Base-by-base conservation (phyloP, 352 stramenopile genomes). In the Thraustotheca clavata region DNA sequence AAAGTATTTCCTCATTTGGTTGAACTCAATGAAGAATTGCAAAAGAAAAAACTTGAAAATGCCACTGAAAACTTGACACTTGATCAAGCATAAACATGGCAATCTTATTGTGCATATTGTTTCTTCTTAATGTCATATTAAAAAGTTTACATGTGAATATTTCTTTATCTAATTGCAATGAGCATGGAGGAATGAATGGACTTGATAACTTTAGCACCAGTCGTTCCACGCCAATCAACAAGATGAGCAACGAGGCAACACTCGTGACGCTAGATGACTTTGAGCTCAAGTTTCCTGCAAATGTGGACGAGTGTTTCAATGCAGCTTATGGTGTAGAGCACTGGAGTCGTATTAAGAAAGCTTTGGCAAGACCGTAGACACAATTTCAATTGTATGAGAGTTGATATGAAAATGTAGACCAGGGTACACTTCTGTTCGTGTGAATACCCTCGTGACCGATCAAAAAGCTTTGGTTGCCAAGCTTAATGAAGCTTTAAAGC, bases 1-100 rank as follows among this genome's bases (percentile, higher is more conserved):
- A 88, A 91, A 71, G 67, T 96, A 6, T 97, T 97, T 50, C 88
- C 90, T 0, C 80, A 97, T 27, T 75, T 96, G 14, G 86, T 96
- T 33, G 79, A 87, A 49, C 69, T 95, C 46, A 75, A 95, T 52
- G 69, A 78, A 31, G 55, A 83, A 43, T 75, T 75, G 18, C 71
- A 82, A 26, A 57, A 59, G 31, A 18, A 40, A 38, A n/a, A n/a
- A n/a, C n/a, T n/a, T n/a, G n/a, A n/a, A n/a, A n/a, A n/a, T n/a
- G 31, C 60, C 43, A 31, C 43, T 9, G 43, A 9, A 6, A 50
- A 50, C 6, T 22, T 50, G 43, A 31, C 9, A 14, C 2, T 52
- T 2, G 43, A 52, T 8, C 24, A 52, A 24, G 2, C 2, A 3
- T 35, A 9, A 24, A 52, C 24, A 14, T 52, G 11, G 43, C 43